Percentiles rank a stretch among this genome's conserved stretches.
phyloP scores from a whole-genome alignment of 805 yeast genomes.

The Lipomyces yamadae region DNA sequence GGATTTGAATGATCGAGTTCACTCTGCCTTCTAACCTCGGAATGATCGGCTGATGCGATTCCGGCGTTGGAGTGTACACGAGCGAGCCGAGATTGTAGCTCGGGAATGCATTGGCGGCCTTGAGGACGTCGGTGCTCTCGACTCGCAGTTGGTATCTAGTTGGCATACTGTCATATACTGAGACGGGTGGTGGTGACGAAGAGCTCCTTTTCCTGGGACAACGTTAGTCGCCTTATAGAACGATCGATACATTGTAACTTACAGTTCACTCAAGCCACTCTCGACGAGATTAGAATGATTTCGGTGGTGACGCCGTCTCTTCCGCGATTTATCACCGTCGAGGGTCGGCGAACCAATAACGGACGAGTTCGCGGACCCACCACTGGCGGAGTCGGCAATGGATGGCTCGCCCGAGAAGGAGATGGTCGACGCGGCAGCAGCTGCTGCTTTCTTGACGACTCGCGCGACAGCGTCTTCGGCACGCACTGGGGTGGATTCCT shows the following conservation, averaged over 20 bases:
- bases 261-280: neutral
- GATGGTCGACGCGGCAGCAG: constrained; percentile 32
- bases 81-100: constrained; percentile 59
- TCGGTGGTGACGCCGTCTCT: constrained; percentile 42
- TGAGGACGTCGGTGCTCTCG: constrained; percentile 50
- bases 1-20: constrained; percentile 56
- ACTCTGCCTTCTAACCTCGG: constrained; percentile 42
- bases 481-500: constrained; percentile 34
- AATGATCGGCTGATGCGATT: constrained; percentile 18
- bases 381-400: constrained; percentile 19
- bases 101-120: constrained; percentile 51
- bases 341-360: constrained; percentile 20
- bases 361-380: constrained; percentile 21
- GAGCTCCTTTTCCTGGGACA: neutral
- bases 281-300: constrained; percentile 22
- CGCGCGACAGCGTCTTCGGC: constrained; percentile 48
- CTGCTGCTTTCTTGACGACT: constrained; percentile 37
- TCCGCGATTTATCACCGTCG: constrained; percentile 23
- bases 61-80: constrained; percentile 51
- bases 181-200: constrained; percentile 17
- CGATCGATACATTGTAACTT: neutral
- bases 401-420: constrained; percentile 29
- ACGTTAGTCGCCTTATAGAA: neutral
- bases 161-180: constrained; percentile 12
- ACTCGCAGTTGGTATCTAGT: constrained; percentile 41